These are phyloP conservation scores for Dunaliella salina DNA, from an alignment of 163 green algal species.

Conservation along the genomic window DNA sequence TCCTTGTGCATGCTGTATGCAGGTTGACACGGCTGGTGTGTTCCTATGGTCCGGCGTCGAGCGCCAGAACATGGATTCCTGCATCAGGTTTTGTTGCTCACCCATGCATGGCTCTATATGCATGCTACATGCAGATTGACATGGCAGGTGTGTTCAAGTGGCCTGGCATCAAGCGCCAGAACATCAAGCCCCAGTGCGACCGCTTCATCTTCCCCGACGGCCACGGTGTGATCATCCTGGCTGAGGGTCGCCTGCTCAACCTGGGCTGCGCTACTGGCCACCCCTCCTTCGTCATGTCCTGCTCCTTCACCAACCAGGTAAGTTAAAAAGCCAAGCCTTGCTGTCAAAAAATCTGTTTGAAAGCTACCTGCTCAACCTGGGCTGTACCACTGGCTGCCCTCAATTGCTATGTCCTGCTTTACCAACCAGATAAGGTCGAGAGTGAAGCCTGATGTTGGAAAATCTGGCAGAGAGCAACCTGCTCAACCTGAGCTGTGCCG, in stretches of 20 bases:
- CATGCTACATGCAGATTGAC: constrained; percentile 47
- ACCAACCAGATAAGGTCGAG: constrained; percentile 86
- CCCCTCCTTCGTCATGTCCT: constrained; percentile 99
- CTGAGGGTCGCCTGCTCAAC: constrained; percentile 98
- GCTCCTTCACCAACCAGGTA: constrained; percentile 99
- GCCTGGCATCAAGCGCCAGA: constrained; percentile 88
- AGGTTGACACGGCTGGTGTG: constrained; percentile 91
- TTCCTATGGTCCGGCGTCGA: constrained; percentile 79
- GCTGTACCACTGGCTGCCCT: constrained; percentile 97
- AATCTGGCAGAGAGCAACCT: constrained; percentile 93
- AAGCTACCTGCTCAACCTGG: constrained; percentile 98
- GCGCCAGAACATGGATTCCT: constrained; percentile 97
- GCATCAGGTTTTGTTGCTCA: no score
- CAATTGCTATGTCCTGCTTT: constrained; percentile 99
- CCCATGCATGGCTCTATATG: no score
- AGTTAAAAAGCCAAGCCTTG: background rate
- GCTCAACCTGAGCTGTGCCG: constrained; percentile 87
- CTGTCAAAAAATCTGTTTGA: constrained; percentile 71
- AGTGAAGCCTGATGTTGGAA: background rate
- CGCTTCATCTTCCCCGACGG: constrained; percentile 97
- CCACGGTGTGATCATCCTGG: constrained; percentile 96
- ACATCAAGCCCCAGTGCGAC: constrained; percentile 98
- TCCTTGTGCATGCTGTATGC: no score
- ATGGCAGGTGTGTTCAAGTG: constrained; percentile 88
- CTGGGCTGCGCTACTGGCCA: constrained; percentile 98